Evolutionary conservation across 345 rosid genomes (phyloP).

Genomic region (Rhizophora mangle): DNA sequence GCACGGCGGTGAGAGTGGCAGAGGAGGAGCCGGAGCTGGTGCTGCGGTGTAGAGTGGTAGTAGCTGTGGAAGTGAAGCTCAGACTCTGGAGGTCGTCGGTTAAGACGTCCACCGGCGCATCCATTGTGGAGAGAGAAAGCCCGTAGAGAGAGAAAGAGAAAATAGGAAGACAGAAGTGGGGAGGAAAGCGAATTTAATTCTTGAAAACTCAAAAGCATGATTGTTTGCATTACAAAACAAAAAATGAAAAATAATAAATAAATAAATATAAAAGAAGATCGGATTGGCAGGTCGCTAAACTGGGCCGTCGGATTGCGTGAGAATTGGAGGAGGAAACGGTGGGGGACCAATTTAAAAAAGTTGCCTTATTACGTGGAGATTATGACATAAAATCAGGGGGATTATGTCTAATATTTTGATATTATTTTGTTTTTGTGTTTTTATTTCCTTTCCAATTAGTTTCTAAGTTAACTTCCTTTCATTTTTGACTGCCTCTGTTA

Average conservation of each 20-base stretch:
- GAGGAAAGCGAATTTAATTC: neutral
- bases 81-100: constrained; percentile 88
- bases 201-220: neutral
- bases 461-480: too few relatives aligned
- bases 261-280: too few relatives aligned
- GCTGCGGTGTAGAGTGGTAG: constrained; percentile 48
- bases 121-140: constrained; percentile 3
- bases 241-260: too few relatives aligned
- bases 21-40: constrained; percentile 67
- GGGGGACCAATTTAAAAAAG: constrained; percentile 4
- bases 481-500: too few relatives aligned
- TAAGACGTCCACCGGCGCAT: constrained; percentile 44
- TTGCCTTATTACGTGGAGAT: neutral
- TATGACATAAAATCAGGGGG: neutral
- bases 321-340: neutral
- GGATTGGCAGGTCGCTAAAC: neutral
- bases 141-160: neutral
- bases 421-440: too few relatives aligned
- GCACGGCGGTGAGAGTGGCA: constrained; percentile 61
- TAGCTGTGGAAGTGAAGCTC: constrained; percentile 72
- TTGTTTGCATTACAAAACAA: too few relatives aligned
- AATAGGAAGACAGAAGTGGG: neutral
- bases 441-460: too few relatives aligned
- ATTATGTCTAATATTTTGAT: too few relatives aligned
- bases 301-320: neutral